Conservation (phyloP, 2,329 filamentous ascomycete species). For the Aspergillus fumigatus region DNA sequence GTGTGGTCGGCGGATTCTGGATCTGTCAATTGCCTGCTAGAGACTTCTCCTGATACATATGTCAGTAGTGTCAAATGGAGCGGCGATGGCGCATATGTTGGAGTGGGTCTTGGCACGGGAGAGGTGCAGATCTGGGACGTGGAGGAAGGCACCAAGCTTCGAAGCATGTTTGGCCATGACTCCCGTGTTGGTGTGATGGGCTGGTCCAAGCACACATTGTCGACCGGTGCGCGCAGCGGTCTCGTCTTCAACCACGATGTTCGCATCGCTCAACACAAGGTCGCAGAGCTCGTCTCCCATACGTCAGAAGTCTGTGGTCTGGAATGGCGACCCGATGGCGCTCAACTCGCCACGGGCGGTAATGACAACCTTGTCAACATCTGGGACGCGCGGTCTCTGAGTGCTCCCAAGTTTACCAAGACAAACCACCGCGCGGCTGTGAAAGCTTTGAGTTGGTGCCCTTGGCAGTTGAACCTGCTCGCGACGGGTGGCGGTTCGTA, state of each 20-base stretch:
- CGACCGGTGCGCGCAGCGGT: constrained; percentile 88
- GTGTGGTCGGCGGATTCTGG: constrained; percentile 97
- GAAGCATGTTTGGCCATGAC: constrained; percentile 97
- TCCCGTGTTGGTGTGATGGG: constrained; percentile 96
- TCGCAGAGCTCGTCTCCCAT: constrained; percentile 93
- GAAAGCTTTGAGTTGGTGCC: constrained; percentile 98
- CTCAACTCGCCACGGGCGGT: constrained; percentile 93
- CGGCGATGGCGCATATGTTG: constrained; percentile 91
- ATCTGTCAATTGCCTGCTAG: constrained; percentile 79
- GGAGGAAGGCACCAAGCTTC: constrained; percentile 87
- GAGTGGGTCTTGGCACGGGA: constrained; percentile 88
- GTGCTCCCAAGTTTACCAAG: constrained; percentile 97
- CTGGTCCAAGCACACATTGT: constrained; percentile 98
- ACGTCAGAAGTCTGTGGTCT: constrained; percentile 97
- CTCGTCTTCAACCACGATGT: constrained; percentile 99
- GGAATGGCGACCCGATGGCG: constrained; percentile 94
- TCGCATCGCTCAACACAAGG: constrained; percentile 94
- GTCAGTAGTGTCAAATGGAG: constrained; percentile 99
- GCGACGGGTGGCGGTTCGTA: constrained; percentile 95
- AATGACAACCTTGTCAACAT: constrained; percentile 99
- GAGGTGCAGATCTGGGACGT: constrained; percentile 99
- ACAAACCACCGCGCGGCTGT: constrained; percentile 98
- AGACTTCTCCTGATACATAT: constrained; percentile 86
- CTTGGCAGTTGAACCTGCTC: constrained; percentile 95
- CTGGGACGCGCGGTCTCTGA: constrained; percentile 93